Base-by-base conservation (phyloP, 2,329 filamentous ascomycete genomes). In the Ceratocystis albifundus region DNA sequence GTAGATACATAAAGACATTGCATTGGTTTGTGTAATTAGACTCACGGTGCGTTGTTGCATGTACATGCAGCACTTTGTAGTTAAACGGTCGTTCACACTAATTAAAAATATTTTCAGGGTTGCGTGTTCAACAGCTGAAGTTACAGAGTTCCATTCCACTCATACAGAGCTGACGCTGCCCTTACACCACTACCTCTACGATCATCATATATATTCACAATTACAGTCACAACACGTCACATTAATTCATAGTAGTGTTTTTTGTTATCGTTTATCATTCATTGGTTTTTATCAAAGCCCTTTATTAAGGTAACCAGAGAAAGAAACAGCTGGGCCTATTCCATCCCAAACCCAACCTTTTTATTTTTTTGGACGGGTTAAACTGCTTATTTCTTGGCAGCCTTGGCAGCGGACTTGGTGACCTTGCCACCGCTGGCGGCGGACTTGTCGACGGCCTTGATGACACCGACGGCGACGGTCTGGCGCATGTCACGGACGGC, bases 401-500 rank as follows among this genome's bases (percentile, higher is more conserved):
- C 84, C 85, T 88, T 88, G 78, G 84, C 84, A 77, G 86, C 86
- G 74, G 83, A 84, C 82, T 85, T 85, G 80, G 83, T 85, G 74
- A 84, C 82, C 85, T 89, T 89, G 75, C 81, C 86, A 71, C 78
- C 63, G 73, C 76, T 77, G 70, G 73, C 78, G 68, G 74, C 75
- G 70, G 80, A 72, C 85, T 89, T 90, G 74, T 85, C 85, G 70
- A 92, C 88, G 71, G 82, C 81, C 87, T 96, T 96, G 85, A 95
- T 93, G 81, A 96, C 90, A 88, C 90, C 89, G 80, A 95, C 90
- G 72, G 90, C 89, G 73, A 94, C 89, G 80, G 89, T 93, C 78
- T 89, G 84, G 78, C 84, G 82, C 92, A 96, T 96, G 83, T 96
- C 93, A 88, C 93, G 93, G 86, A 99, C 94, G 80, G 94, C 94